Conservation (phyloP, 768 basidiomycete genomes). For the Mycena chlorophos region DNA sequence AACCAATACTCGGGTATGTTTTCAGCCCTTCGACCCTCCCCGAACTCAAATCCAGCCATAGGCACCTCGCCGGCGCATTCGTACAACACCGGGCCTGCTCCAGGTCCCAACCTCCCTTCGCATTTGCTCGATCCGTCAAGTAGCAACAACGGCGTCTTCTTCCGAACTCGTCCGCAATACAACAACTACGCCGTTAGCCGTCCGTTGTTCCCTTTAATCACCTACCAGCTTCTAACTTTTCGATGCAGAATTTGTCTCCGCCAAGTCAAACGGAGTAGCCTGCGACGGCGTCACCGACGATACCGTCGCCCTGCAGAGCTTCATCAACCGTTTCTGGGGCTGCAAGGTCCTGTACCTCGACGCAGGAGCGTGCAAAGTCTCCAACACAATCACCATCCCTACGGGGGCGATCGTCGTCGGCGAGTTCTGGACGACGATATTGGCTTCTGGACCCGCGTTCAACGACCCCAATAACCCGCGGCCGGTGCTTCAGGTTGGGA, state of each 20-base stretch:
- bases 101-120: conserved; percentile 36
- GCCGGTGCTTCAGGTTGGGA: conserved; percentile 23
- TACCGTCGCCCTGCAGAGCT: conserved; percentile 5
- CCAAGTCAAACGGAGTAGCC: conserved; percentile 47
- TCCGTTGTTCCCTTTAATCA: not conserved
- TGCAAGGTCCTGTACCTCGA: conserved; percentile 62
- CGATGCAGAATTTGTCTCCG: conserved; percentile 43
- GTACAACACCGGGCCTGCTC: conserved; percentile 34
- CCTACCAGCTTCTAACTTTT: not conserved
- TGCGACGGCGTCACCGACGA: conserved; percentile 57
- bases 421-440: conserved; percentile 32
- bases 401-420: conserved; percentile 34
- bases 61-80: conserved; percentile 11
- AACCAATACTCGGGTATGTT: conserved; percentile 47
- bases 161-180: conserved; percentile 47
- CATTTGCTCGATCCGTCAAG: conserved; percentile 42
- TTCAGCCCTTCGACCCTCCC: not conserved
- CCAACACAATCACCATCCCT: conserved; percentile 31
- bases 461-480: conserved; percentile 3
- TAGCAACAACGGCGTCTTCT: conserved; percentile 42
- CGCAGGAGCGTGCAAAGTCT: conserved; percentile 34
- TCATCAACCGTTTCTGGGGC: conserved; percentile 42
- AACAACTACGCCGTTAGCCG: conserved; percentile 41
- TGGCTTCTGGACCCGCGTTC: conserved; percentile 10
- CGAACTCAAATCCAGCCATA: not conserved